Evolutionary conservation across 768 basidiomycete genomes (phyloP).

Genomic region (Rhizopogon vulgaris): DNA sequence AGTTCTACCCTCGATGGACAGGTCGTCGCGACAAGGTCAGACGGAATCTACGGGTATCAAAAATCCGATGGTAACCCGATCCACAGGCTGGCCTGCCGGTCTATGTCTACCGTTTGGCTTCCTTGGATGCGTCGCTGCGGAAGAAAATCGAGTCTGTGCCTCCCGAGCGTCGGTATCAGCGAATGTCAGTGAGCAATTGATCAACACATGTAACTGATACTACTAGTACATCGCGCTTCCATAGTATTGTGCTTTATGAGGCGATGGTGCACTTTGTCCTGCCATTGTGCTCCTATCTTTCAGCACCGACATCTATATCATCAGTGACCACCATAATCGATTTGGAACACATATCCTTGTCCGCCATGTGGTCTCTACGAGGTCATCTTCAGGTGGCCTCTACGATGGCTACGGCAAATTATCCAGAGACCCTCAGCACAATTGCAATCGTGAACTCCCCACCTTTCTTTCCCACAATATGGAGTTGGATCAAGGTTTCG

Average conservation of each 20-base stretch:
- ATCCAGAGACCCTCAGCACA: conserved; percentile 69
- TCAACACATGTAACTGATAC: not conserved
- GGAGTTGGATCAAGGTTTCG: conserved; percentile 75
- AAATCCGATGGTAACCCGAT: not conserved
- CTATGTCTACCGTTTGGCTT: conserved; percentile 72
- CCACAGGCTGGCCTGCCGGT: conserved; percentile 60
- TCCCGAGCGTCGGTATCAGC: conserved; percentile 51
- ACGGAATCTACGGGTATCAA: not conserved
- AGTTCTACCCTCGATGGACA: conserved; percentile 79
- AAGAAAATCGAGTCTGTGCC: conserved; percentile 55
- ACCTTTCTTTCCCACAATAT: conserved; percentile 75
- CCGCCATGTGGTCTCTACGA: conserved; percentile 64
- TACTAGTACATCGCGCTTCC: not conserved
- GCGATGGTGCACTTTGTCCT: conserved; percentile 59
- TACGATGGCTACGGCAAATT: conserved; percentile 69
- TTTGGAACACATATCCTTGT: conserved; percentile 54
- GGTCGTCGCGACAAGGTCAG: conserved; percentile 68
- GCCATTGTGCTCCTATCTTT: conserved; percentile 56
- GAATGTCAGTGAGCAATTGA: conserved; percentile 47
- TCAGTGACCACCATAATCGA: conserved; percentile 68
- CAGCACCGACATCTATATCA: conserved; percentile 49
- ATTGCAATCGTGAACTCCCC: conserved; percentile 76
- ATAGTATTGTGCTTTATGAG: conserved; percentile 62
- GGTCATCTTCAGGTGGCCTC: conserved; percentile 72
- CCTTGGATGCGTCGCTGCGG: conserved; percentile 44